Evolutionary conservation across 2,329 filamentous ascomycete species (phyloP).

Genomic region (Stachybotrys elegans): DNA sequence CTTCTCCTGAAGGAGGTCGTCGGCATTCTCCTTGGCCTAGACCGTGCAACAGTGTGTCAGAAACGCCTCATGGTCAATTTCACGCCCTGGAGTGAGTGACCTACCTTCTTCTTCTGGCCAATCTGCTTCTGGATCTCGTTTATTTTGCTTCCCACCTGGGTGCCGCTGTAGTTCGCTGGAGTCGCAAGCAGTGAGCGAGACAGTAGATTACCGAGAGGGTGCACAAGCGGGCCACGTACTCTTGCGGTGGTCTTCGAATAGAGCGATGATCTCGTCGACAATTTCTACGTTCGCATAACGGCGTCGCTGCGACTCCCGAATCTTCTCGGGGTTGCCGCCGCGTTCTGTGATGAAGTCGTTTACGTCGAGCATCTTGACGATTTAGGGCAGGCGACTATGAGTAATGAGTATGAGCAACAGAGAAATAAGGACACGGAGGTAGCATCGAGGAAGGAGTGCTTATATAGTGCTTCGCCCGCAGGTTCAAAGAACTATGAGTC

Average conservation of each 20-base stretch:
- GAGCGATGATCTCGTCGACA: constrained; percentile 83
- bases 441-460: no score
- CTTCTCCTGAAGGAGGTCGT: constrained; percentile 75
- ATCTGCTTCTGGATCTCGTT: constrained; percentile 90
- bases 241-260: constrained; percentile 81
- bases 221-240: constrained; percentile 39
- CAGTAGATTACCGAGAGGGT: background rate
- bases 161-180: constrained; percentile 64
- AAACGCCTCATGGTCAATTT: background rate
- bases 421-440: background rate
- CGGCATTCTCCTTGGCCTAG: constrained; percentile 79
- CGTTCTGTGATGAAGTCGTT: constrained; percentile 78
- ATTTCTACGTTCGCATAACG: constrained; percentile 75
- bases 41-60: background rate
- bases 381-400: background rate
- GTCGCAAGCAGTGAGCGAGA: background rate
- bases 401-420: background rate
- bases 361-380: constrained; percentile 62
- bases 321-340: constrained; percentile 85
- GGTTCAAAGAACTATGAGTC: no score
- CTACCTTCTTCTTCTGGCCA: constrained; percentile 81
- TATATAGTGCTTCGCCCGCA: no score
- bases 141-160: constrained; percentile 77
- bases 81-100: constrained; percentile 4
- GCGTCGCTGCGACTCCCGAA: constrained; percentile 84